These are phyloP conservation scores for Trichoderma brevicompactum DNA, from an alignment of 2,329 filamentous ascomycete species.

Conservation along the genomic window DNA sequence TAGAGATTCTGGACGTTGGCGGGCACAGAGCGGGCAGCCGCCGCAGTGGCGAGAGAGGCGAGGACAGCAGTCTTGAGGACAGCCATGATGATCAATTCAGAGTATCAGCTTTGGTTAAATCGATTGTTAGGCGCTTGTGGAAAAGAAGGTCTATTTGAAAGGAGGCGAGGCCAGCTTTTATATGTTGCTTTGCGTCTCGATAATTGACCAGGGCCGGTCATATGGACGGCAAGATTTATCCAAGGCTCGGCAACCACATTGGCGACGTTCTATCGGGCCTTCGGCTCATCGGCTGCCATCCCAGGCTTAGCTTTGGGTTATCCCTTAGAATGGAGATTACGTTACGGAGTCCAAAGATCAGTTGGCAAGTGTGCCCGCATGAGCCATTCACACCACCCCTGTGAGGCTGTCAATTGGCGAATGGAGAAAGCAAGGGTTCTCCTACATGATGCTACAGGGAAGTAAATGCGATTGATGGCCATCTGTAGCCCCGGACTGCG, in stretches of 20 bases:
- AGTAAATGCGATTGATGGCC: neutral
- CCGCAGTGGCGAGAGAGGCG: constrained; percentile 34
- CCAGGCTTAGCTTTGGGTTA: neutral
- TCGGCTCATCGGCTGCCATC: constrained; percentile 4
- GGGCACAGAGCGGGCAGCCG: constrained; percentile 44
- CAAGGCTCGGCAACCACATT: neutral
- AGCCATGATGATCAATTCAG: constrained; percentile 4
- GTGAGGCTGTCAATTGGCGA: neutral
- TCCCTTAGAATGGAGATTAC: neutral
- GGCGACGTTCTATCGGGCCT: neutral
- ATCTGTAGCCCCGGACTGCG: no score
- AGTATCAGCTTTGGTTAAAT: neutral
- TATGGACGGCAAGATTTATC: neutral
- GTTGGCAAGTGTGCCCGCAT: neutral
- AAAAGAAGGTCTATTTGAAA: neutral
- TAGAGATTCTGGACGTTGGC: constrained; percentile 49
- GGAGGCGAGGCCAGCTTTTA: neutral
- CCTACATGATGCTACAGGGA: neutral
- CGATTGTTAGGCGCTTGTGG: neutral
- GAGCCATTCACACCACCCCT: neutral
- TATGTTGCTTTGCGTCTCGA: neutral
- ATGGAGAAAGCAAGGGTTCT: neutral
- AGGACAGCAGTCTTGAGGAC: constrained; percentile 31
- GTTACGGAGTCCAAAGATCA: neutral
- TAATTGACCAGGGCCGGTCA: neutral